Conservation (phyloP, 2,329 filamentous ascomycete species). For the Arthrinium puccinioides region DNA sequence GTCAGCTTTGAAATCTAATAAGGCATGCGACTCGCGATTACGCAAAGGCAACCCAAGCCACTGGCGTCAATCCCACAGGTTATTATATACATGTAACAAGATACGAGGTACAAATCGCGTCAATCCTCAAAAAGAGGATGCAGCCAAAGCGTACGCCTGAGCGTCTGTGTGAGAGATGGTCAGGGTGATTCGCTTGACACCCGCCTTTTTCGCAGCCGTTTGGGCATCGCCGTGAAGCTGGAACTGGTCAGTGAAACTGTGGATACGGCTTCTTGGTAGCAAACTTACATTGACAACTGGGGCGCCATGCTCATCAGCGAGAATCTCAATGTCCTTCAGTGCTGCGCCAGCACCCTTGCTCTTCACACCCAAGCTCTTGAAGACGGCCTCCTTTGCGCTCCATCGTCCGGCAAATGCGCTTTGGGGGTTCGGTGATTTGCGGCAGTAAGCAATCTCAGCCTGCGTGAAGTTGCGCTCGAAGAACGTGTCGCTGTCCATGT, state of each 20-base stretch:
- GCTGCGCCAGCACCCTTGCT: slow-evolving; percentile 84
- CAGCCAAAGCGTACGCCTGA: slow-evolving; percentile 90
- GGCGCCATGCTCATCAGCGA: slow-evolving; percentile 71
- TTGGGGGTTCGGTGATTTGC: slow-evolving; percentile 68
- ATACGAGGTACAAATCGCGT: too few relatives aligned
- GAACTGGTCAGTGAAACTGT: slow-evolving; percentile 27
- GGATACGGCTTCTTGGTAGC: not conserved
- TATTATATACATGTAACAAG: too few relatives aligned
- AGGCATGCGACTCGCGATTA: too few relatives aligned
- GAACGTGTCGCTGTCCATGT: slow-evolving; percentile 91
- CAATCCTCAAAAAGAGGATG: slow-evolving; percentile 41
- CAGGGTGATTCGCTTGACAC: slow-evolving; percentile 81
- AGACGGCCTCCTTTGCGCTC: slow-evolving; percentile 97
- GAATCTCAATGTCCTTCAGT: slow-evolving; percentile 91
- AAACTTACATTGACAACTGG: slow-evolving; percentile 75
- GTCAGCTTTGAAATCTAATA: too few relatives aligned
- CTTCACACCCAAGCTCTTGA: slow-evolving; percentile 87
- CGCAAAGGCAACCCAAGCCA: too few relatives aligned
- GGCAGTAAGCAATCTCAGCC: slow-evolving; percentile 80
- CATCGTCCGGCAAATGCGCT: slow-evolving; percentile 92
- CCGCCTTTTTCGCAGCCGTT: slow-evolving; percentile 73
- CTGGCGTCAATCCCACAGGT: too few relatives aligned
- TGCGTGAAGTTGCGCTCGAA: slow-evolving; percentile 89
- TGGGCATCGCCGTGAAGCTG: slow-evolving; percentile 84
- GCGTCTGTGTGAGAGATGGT: slow-evolving; percentile 94